Base-by-base conservation (phyloP, 108 stramenopile genomes). In the Discostella pseudostelligera region DNA sequence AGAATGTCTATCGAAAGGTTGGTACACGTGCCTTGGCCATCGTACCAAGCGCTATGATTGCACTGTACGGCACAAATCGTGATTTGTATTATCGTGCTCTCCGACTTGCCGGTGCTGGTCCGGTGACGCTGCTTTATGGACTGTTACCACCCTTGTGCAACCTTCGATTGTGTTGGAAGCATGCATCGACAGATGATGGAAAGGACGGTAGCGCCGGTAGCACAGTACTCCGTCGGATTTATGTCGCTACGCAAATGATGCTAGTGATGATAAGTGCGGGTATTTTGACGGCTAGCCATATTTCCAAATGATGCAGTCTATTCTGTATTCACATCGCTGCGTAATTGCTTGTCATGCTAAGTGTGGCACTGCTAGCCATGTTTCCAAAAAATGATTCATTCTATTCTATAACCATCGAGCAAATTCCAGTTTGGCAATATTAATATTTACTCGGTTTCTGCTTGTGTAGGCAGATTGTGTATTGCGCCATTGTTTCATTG, bases 81-180 rank as follows among this genome's bases (percentile, higher is more conserved):
- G 51, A 70, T n/a, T 29, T 62, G 8, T 70, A 70, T 16, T 70
- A 70, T 70, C 70, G 51, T 49, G 70, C 70, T 25, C 62, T 59
- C 6, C 36, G 60, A 24, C 55, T 70, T 62, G 70, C 70, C 9
- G 70, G 70, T 3, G 70, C 61, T 40, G 61, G 61, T 35, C 70
- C 70, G n/a, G 61, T 59, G 3, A 70, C 70, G 1, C 60, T 70
- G 13, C 20, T 70, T 40, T 70, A 62, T 56, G 70, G 70, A 32
- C 43, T 62, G 8, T 35, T 70, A 0, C 70, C 70, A 19, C 70
- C 70, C 24, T 43, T 70, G 49, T 70, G 70, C 32, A 70, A 70
- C 35, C 25, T 70, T 19, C 40, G 61, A 39, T 56, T 70, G 54
- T 43, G 70, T 14, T 70, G 53, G 44, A 62, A 29, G n/a, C 54